Percentiles rank a stretch among this genome's conserved stretches.
Conservation (phyloP, 2,329 filamentous ascomycete genomes). For the Diaporthe batatas region DNA sequence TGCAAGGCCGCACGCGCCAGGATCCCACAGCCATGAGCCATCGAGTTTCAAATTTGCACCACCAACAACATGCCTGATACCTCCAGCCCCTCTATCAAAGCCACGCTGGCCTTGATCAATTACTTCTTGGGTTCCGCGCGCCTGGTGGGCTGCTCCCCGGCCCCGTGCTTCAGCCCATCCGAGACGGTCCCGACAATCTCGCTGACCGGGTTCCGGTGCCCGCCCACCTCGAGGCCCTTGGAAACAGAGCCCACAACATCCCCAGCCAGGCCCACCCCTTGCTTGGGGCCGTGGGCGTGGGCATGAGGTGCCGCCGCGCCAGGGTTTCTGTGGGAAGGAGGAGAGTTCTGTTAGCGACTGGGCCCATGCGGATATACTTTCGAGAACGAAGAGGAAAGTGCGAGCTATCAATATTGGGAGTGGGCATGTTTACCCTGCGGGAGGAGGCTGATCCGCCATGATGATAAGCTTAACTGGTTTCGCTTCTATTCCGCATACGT, state of each 20-base stretch:
- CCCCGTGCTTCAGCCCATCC: constrained; percentile 27
- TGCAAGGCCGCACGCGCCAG: background rate
- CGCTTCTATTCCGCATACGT: too few species aligned
- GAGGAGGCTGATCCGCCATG: constrained; percentile 16
- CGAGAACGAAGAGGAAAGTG: background rate
- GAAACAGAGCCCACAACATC: constrained; percentile 27
- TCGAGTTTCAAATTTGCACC: background rate
- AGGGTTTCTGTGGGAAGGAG: background rate
- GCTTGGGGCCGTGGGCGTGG: constrained; percentile 7
- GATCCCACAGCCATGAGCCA: background rate
- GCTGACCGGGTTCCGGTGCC: constrained; percentile 26
- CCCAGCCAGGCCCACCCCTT: constrained; percentile 13
- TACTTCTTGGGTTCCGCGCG: background rate
- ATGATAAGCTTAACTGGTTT: background rate
- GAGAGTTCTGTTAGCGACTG: background rate
- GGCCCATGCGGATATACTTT: background rate
- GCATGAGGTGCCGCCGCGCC: background rate
- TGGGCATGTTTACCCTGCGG: background rate
- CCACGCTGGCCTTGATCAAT: background rate
- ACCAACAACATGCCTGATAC: background rate
- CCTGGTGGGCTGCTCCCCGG: constrained; percentile 17
- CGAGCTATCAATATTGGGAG: background rate
- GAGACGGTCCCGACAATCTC: constrained; percentile 30
- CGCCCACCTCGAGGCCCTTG: constrained; percentile 25
- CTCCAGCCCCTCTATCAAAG: background rate